phyloP scores from a whole-genome alignment of 192 early-diverging fungal species.

The Gaertneriomyces semiglobifer region DNA sequence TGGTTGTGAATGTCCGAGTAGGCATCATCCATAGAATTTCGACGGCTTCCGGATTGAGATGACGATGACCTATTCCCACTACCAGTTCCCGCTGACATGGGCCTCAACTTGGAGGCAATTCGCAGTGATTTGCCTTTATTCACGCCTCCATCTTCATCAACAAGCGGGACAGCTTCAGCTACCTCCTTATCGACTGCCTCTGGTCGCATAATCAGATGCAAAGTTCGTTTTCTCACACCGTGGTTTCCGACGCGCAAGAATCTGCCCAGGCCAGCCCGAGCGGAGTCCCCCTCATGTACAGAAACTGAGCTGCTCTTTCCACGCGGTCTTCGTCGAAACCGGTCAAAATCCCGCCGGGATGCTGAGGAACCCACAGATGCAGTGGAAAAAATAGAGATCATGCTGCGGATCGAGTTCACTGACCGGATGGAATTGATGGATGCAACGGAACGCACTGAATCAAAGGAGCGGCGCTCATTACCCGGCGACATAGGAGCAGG shows the following conservation, averaged over 20 bases:
- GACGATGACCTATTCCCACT: not conserved
- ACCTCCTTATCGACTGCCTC: slow-evolving; percentile 28
- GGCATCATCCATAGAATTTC: slow-evolving; percentile 15
- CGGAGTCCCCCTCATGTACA: slow-evolving; percentile 11
- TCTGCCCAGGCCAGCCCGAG: slow-evolving; percentile 9
- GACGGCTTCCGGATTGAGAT: not conserved
- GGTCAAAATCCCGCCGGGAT: slow-evolving; percentile 25
- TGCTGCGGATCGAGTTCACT: slow-evolving; percentile 26
- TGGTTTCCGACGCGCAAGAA: slow-evolving; percentile 18
- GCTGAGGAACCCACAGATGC: slow-evolving; percentile 20
- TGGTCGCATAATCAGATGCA: slow-evolving; percentile 37
- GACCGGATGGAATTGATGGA: slow-evolving; percentile 22
- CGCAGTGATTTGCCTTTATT: slow-evolving; percentile 2
- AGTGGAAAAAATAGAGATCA: slow-evolving; percentile 28
- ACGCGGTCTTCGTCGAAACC: slow-evolving; percentile 11
- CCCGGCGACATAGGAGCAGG: not conserved
- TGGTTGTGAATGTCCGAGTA: not conserved
- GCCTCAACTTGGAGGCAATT: slow-evolving; percentile 6
- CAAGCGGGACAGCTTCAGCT: slow-evolving; percentile 19
- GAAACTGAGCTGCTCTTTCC: slow-evolving; percentile 10
- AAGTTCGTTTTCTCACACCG: slow-evolving; percentile 21
- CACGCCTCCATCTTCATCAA: slow-evolving; percentile 24
- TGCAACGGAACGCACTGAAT: slow-evolving; percentile 4
- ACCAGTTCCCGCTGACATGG: slow-evolving; percentile 3
- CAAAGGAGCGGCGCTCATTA: not conserved